Conservation (phyloP, 1,284 basidiomycete species). For the Ceratobasidium sp. region DNA sequence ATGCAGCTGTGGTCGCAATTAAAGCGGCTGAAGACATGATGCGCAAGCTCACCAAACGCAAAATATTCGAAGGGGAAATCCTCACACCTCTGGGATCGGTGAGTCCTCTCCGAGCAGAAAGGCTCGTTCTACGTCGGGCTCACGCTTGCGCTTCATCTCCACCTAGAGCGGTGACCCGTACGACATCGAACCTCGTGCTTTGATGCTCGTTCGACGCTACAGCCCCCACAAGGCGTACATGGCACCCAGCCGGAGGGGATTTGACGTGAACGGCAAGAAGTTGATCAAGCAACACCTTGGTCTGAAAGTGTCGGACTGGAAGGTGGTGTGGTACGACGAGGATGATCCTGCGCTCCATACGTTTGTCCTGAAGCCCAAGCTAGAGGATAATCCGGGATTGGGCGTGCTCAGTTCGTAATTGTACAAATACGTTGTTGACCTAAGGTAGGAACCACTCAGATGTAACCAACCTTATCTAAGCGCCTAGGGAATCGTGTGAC, state of each 20-base stretch:
- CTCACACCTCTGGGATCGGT: background rate
- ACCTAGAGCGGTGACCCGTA: background rate
- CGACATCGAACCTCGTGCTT: background rate
- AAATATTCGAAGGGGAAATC: background rate
- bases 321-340: background rate
- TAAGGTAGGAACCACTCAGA: too few species aligned
- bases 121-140: background rate
- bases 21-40: background rate
- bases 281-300: background rate
- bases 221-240: background rate
- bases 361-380: background rate
- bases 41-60: background rate
- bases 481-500: too few species aligned
- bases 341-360: background rate
- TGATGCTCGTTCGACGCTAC: background rate
- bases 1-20: background rate
- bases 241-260: background rate
- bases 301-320: background rate
- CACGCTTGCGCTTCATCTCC: background rate
- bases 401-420: background rate
- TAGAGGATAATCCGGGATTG: background rate
- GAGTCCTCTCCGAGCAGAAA: background rate
- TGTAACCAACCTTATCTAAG: too few species aligned
- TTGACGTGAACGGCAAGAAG: background rate
- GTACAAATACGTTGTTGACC: background rate